Evolutionary conservation across 2,329 filamentous ascomycete species (phyloP), one percentile per base, ranked within the genome.

Genomic region (Zymoseptoria passerinii): DNA sequence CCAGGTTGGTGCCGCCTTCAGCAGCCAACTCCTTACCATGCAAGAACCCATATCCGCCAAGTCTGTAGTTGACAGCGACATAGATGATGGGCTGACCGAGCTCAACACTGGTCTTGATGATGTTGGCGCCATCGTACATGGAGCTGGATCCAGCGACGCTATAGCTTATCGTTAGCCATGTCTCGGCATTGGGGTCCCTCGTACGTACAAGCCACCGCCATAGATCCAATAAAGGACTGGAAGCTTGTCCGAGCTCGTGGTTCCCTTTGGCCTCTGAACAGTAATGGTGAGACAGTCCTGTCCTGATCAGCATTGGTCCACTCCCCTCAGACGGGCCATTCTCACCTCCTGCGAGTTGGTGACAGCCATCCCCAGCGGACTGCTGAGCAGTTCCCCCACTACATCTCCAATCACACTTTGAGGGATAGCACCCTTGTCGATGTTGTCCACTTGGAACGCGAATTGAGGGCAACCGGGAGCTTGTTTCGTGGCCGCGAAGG

Each of bases 81-180:
- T 68, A 67, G 60, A 73, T 70, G 16, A 69, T 67, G 0, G 86
- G 85, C 72, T 88, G 83, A 29, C 78, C 77, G 57, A 79, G 63
- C 0, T 67, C 63, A 8, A 80, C 72, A 1, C 78, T 78, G 57
- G 74, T 70, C 48, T 63, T 53, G 10, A 78, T 66, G 10, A 78
- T 64, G 6, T 68, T 71, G 4, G 69, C 70, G 8, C 73, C 76
- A 61, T 78, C 73, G 54, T 78, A 77, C 68, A 72, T 73, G 4
- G 65, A 58, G 8, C 70, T 73, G 5, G 67, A 71, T 18, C 74
- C 74, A n/a, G 72, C 59, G 55, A 74, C 73, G 50, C 35, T 44
- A 13, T 6, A 44, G 35, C 13, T 44, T 1, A 44, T 40, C 35
- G n/a, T 44, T 16, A 44, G 35, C 35, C n/a, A 44, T 16, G 35